Evolutionary conservation across 2,329 filamentous ascomycete species (phyloP), one percentile per base, ranked within the genome.

Genomic region (Colletotrichum ledebouriae): DNA sequence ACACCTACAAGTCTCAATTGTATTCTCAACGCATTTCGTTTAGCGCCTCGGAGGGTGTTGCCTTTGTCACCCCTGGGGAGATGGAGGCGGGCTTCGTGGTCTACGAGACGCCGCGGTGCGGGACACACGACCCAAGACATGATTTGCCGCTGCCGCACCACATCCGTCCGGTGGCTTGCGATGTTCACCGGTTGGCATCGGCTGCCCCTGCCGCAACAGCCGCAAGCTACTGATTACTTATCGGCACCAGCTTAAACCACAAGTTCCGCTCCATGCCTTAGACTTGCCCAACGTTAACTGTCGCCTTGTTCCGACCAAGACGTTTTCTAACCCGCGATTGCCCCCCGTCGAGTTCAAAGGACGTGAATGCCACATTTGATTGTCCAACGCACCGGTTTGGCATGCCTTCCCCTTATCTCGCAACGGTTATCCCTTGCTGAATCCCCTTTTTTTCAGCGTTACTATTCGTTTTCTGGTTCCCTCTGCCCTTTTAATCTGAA

Each of bases 61-160:
- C 41, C 17, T 44, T n/a, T n/a, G 41, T 44, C 5, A 44, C 17
- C 41, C 41, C 41, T n/a, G 15, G 17, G 17, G 41, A 44, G 9
- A 44, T 44, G 41, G 41, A 44, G 41, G 41, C 41, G 41, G 41
- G 11, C 41, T 44, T 44, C 9, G 6, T n/a, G 15, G 4, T n/a
- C 11, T 13, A n/a, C 41, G 41, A 44, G 41, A 44, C 41, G 41
- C 41, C 41, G 41, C 41, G 41, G 11, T 44, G 41, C 41, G 41
- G 13, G 41, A 44, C 41, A 44, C 41, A 44, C 41, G 41, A 44
- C 41, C 41, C 15, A n/a, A 44, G 41, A 44, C 41, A 44, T n/a
- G 41, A 44, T 44, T 44, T n/a, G 41, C 41, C 13, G 41, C 17
- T 44, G 41, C 41, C 41, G 41, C 12, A 44, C 41, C 41, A 44